Evolutionary conservation across 257 asterid species (phyloP), one percentile per base, ranked within the genome.

Genomic region (Salvia splendens): DNA sequence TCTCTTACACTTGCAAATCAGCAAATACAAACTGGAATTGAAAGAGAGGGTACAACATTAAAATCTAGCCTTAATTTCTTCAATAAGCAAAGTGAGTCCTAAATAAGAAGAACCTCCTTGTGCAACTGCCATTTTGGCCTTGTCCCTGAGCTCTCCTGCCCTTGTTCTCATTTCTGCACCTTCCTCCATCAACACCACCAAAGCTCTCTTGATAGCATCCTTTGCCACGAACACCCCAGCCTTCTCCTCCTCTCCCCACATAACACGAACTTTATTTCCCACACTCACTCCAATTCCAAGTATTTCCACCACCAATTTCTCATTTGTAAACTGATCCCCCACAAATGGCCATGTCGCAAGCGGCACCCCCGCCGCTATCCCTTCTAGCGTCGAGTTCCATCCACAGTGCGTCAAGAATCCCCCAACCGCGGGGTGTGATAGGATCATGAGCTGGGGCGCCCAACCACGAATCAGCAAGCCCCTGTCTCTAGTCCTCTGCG

Each of bases 361-460:
- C 0, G 88, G 85, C 24, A 75, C 73, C 2, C 79, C 80, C 0
- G 73, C 49, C 3, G 78, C 57, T 3, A 73, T 49, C 30, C 84
- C 85, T 71, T 82, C 87, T 1, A 82, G 46, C 0, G 81, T 77
- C 28, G 89, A 84, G 8, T 84, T 84, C 83, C 89, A 84, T 1
- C 89, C 86, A 12, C 86, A 79, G 16, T 81, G 86, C 6, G 85
- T 79, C 30, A 24, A 70, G 51, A 83, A 71, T 12, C 79, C 85
- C 3, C 80, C 82, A 0, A 76, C 32, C 2, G 85, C 53, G 0
- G 66, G 54, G 49, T 83, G 88, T 4, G 84, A 71, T n/a, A 83
- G 78, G 40, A 83, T 78, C 1, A 71, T n/a, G 4, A 81, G 78
- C 67, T 83, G 84, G 0, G 86, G 89, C 0, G 84, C 85, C 88